phyloP scores from a whole-genome alignment of 2,329 filamentous ascomycete genomes.

The Alternaria brassicicola region DNA sequence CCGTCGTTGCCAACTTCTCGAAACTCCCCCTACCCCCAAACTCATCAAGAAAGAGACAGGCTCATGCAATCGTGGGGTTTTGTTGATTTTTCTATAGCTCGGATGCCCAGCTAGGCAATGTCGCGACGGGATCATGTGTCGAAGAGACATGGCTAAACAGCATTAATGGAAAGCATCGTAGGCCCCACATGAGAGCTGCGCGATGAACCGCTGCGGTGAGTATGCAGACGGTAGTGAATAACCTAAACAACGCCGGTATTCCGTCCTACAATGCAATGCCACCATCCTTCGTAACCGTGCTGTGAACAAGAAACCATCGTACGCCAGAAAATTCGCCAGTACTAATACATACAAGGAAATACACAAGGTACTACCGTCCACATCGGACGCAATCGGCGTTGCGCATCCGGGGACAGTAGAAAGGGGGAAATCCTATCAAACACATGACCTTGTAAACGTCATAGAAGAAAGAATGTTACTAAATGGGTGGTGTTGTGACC shows the following conservation, averaged over 20 bases:
- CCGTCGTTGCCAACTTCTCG: too few species aligned
- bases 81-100: neutral
- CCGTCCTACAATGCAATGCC: neutral
- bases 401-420: neutral
- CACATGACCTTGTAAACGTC: neutral
- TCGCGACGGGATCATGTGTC: neutral
- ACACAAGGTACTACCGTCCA: neutral
- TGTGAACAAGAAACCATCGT: neutral
- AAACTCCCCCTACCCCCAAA: too few species aligned
- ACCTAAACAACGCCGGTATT: neutral
- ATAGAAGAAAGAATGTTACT: neutral
- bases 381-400: neutral
- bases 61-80: neutral
- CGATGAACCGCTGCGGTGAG: neutral
- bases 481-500: neutral
- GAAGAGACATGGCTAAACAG: neutral
- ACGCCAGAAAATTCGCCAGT: neutral
- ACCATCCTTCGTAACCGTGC: neutral
- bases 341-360: neutral
- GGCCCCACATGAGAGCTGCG: neutral
- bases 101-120: neutral
- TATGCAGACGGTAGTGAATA: neutral
- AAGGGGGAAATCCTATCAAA: neutral
- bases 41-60: neutral
- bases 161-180: neutral